A percentile compares a stretch with the other conserved stretches of the same genome.
Conservation (phyloP, 352 stramenopile genomes). For the Globisporangium cystogenes region DNA sequence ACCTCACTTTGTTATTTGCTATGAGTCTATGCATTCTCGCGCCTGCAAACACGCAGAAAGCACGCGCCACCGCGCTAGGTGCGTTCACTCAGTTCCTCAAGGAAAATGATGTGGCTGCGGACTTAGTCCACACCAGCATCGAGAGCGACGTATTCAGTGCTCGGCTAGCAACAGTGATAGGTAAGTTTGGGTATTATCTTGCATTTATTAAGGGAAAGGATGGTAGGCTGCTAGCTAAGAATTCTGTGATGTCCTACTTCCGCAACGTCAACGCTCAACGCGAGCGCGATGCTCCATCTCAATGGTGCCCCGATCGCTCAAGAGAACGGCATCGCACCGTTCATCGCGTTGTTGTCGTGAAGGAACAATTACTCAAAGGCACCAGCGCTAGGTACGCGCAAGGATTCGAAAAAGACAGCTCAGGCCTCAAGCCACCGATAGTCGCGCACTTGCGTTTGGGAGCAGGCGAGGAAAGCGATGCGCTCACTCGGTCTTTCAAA, state of each 20-base stretch:
- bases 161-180: slow-evolving; percentile 3
- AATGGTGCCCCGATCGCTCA: too few relatives aligned
- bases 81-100: neutral
- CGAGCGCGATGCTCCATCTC: too few relatives aligned
- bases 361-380: too few relatives aligned
- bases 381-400: too few relatives aligned
- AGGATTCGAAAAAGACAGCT: too few relatives aligned
- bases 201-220: neutral
- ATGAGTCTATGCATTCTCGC: neutral
- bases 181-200: slow-evolving; percentile 8
- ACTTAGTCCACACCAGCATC: slow-evolving; percentile 7
- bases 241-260: neutral
- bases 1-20: too few relatives aligned
- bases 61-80: neutral
- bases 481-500: too few relatives aligned
- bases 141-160: neutral
- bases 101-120: neutral
- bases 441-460: too few relatives aligned
- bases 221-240: neutral
- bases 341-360: too few relatives aligned
- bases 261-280: neutral
- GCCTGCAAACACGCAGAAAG: neutral
- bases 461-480: too few relatives aligned
- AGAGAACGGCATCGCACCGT: too few relatives aligned
- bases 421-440: too few relatives aligned